Evolutionary conservation across 345 rosid species (phyloP).

Genomic region (Eucalyptus curtisii): DNA sequence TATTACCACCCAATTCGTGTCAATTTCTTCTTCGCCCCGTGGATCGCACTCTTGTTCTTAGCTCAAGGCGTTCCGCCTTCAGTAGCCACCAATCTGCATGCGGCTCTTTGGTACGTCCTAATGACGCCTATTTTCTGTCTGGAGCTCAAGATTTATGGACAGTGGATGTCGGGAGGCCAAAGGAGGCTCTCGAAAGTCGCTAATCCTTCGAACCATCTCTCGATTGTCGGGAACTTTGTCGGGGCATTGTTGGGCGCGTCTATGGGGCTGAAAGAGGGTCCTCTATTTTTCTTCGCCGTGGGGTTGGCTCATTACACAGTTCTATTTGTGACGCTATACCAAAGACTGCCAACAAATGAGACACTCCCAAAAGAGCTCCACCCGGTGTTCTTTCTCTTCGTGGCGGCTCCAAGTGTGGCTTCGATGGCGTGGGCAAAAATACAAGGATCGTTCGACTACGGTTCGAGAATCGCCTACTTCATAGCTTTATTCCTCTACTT

Average conservation of each 20-base stretch:
- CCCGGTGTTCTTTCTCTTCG: slow-evolving; percentile 89
- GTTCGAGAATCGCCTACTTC: slow-evolving; percentile 77
- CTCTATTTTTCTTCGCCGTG: slow-evolving; percentile 74
- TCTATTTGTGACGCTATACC: slow-evolving; percentile 85
- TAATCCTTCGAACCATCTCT: slow-evolving; percentile 82
- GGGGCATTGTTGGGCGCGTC: slow-evolving; percentile 87
- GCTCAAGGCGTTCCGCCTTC: slow-evolving; percentile 71
- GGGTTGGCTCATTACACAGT: slow-evolving; percentile 83
- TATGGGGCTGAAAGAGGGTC: slow-evolving; percentile 91
- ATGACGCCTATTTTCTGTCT: slow-evolving; percentile 67
- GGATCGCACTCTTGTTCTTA: slow-evolving; percentile 67
- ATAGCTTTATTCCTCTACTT: slow-evolving; percentile 78
- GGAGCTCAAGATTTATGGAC: slow-evolving; percentile 85
- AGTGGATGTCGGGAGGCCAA: slow-evolving; percentile 96
- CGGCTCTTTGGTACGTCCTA: slow-evolving; percentile 64
- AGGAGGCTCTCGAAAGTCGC: slow-evolving; percentile 89
- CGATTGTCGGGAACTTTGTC: slow-evolving; percentile 78
- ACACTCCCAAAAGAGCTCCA: slow-evolving; percentile 92
- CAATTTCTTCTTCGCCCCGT: slow-evolving; percentile 94
- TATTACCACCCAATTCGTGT: slow-evolving; percentile 77
- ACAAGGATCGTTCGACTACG: slow-evolving; percentile 58
- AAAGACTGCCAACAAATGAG: slow-evolving; percentile 81
- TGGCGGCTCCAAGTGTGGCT: slow-evolving; percentile 85
- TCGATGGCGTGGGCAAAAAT: slow-evolving; percentile 85
- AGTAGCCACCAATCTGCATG: slow-evolving; percentile 20